Conservation (phyloP, 2,329 filamentous ascomycete species). For the Fusarium tjaetaba region DNA sequence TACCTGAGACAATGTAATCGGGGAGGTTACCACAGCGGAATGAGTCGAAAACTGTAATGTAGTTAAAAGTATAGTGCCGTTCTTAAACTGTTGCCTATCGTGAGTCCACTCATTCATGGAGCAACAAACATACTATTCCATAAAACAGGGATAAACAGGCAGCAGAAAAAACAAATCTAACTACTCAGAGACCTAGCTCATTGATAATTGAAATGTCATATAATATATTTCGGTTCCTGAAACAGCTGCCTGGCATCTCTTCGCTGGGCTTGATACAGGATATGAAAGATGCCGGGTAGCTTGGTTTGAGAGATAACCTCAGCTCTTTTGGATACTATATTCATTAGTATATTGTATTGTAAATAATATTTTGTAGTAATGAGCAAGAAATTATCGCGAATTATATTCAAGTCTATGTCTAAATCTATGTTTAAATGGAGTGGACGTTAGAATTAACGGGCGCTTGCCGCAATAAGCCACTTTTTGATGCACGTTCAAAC, state of each 20-base stretch:
- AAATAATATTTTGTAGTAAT: no score
- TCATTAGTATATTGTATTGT: neutral
- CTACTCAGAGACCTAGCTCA: neutral
- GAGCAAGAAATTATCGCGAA: neutral
- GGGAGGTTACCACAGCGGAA: neutral
- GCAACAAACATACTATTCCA: neutral
- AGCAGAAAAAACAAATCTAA: neutral
- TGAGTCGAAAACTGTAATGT: no score
- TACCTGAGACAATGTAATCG: neutral
- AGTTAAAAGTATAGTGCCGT: neutral
- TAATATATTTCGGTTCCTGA: neutral
- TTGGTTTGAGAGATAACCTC: neutral
- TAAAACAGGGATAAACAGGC: conserved; percentile 1
- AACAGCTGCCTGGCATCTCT: neutral
- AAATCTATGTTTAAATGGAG: no score
- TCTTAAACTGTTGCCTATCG: neutral
- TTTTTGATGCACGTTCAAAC: neutral
- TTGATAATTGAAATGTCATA: neutral
- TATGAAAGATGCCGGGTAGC: neutral
- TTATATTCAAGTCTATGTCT: neutral
- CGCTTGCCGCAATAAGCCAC: neutral
- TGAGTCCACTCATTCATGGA: neutral
- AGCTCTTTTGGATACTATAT: neutral
- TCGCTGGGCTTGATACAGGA: neutral
- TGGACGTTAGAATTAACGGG: neutral